Conservation (phyloP, 1,284 basidiomycete genomes). For the Rhodotorula sp. region DNA sequence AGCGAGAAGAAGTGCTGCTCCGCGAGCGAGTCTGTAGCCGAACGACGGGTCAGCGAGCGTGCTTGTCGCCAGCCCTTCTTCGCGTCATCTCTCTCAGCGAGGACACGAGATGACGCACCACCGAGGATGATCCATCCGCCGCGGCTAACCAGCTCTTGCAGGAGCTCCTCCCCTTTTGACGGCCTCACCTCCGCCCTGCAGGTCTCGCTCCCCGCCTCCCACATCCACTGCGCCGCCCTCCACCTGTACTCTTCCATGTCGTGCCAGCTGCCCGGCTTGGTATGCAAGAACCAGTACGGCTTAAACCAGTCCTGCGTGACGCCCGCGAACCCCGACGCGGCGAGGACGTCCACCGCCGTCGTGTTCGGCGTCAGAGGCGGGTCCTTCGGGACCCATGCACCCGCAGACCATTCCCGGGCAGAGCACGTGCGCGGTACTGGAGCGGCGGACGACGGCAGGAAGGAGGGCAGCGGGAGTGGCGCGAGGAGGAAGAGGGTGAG, state of each 20-base stretch:
- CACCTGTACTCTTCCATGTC: conserved; percentile 2
- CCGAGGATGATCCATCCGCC: conserved; percentile 11
- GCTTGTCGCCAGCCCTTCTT: neutral
- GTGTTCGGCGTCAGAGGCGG: neutral
- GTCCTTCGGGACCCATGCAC: neutral
- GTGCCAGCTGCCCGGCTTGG: neutral
- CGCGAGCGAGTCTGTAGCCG: conserved; percentile 1
- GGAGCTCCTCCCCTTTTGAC: neutral
- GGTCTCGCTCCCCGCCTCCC: neutral
- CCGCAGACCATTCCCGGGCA: neutral
- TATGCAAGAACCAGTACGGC: conserved; percentile 4
- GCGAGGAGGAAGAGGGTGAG: neutral
- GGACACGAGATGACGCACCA: neutral
- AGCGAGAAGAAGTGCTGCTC: conserved; percentile 12
- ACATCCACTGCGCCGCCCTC: conserved; percentile 3
- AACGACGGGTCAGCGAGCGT: neutral
- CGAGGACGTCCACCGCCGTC: neutral
- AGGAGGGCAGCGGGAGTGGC: neutral
- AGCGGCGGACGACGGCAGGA: too few relatives aligned
- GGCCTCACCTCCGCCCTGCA: neutral
- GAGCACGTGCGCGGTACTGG: neutral
- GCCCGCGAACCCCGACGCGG: neutral
- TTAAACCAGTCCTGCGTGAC: conserved; percentile 7
- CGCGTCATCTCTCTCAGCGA: too few relatives aligned
- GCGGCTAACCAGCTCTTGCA: neutral